Percentiles rank a stretch among this genome's conserved stretches.
Conservation (phyloP, 208 protist species). For the Leishmania gerbilli region DNA sequence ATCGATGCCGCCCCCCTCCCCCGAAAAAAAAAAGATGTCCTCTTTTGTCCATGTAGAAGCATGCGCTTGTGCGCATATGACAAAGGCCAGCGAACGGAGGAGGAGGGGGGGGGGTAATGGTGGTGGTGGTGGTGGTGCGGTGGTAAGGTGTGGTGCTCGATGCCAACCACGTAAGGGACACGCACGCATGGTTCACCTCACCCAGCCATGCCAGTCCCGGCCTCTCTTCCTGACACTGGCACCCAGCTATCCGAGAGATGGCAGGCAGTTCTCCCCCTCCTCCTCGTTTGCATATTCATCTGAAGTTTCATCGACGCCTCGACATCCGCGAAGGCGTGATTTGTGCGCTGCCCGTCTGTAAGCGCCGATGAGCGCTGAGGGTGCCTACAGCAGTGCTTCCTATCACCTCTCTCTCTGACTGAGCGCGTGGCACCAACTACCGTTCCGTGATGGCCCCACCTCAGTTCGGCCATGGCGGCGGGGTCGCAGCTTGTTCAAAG, state of each 20-base stretch:
- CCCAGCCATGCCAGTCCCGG: neutral
- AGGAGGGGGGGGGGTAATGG: neutral
- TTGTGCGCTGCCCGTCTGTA: slow-evolving; percentile 13
- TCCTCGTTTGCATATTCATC: slow-evolving; percentile 5
- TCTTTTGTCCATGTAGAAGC: neutral
- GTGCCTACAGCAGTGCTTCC: neutral
- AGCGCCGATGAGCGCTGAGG: slow-evolving; percentile 4
- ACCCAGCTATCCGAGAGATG: neutral
- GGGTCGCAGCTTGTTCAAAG: neutral
- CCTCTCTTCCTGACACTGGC: neutral
- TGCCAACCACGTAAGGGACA: neutral
- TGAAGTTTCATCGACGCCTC: slow-evolving; percentile 28
- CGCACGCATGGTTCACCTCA: neutral
- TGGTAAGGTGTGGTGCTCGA: neutral
- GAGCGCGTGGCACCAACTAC: neutral
- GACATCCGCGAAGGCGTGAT: slow-evolving; percentile 14
- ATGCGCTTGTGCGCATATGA: neutral
- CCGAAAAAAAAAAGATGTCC: no score
- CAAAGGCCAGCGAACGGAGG: neutral
- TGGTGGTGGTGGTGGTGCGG: neutral
- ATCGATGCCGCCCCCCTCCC: neutral
- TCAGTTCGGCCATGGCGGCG: neutral
- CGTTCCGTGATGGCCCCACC: neutral
- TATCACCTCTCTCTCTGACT: neutral
- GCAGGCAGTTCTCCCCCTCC: neutral